Evolutionary conservation across 164 flowering plant genomes (phyloP).

Genomic region (Piper betle): DNA sequence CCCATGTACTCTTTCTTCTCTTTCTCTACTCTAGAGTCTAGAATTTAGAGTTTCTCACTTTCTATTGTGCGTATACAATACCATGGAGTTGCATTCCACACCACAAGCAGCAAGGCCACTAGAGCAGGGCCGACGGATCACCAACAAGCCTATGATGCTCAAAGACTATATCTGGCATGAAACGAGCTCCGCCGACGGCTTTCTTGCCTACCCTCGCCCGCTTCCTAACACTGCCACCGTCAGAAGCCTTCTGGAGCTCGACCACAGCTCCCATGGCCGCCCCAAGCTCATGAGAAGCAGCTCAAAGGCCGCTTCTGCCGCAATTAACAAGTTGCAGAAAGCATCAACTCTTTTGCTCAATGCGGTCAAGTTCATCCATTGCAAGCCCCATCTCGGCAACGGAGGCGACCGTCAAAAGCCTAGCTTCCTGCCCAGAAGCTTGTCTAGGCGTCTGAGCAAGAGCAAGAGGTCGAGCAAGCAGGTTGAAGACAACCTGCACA

Average conservation of each 20-base stretch:
- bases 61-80: neutral
- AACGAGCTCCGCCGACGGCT: constrained; percentile 54
- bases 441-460: constrained; percentile 27
- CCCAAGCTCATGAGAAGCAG: constrained; percentile 11
- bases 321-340: constrained; percentile 36
- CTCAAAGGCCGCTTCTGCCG: constrained; percentile 15
- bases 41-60: neutral
- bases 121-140: neutral
- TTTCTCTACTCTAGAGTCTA: neutral
- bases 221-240: constrained; percentile 23
- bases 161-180: constrained; percentile 61
- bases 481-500: constrained; percentile 1
- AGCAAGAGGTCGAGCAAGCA: constrained; percentile 1
- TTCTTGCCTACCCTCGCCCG: constrained; percentile 45
- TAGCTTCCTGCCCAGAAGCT: constrained; percentile 9
- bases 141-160: constrained; percentile 28
- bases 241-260: constrained; percentile 35
- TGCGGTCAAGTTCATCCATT: constrained; percentile 38
- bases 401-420: neutral
- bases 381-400: constrained; percentile 8
- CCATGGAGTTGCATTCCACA: neutral
- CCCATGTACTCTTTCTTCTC: too few relatives aligned
- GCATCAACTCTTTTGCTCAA: constrained; percentile 40
- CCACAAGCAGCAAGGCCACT: neutral
- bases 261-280: constrained; percentile 15